Percentiles rank a stretch among this genome's conserved stretches.
Evolutionary conservation across 2,329 filamentous ascomycete genomes (phyloP).

Genomic region (Xylariaceae sp.): DNA sequence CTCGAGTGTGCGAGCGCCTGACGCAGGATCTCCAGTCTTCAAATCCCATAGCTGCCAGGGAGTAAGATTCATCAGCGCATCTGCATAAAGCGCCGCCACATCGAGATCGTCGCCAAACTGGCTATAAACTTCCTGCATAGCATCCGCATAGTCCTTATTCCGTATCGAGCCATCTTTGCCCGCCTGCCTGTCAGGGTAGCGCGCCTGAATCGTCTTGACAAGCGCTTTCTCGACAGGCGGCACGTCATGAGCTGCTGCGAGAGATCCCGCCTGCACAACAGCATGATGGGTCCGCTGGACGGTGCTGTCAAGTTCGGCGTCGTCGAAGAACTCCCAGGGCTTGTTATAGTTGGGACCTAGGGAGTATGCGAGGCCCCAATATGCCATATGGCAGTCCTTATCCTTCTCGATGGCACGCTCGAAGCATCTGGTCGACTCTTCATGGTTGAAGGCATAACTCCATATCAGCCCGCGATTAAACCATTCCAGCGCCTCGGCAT

Average conservation of each 20-base stretch:
- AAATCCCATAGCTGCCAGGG: conserved; percentile 64
- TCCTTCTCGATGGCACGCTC: conserved; percentile 55
- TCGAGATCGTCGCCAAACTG: conserved; percentile 56
- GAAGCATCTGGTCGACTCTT: conserved; percentile 64
- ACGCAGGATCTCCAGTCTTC: conserved; percentile 51
- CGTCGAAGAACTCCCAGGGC: conserved; percentile 68
- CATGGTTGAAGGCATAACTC: conserved; percentile 73
- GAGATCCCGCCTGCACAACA: conserved; percentile 39
- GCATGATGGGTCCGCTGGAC: conserved; percentile 47
- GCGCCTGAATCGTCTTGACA: conserved; percentile 55
- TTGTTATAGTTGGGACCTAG: conserved; percentile 75
- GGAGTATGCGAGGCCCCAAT: conserved; percentile 68
- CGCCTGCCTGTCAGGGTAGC: conserved; percentile 54
- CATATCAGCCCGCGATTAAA: conserved; percentile 70
- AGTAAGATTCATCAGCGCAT: conserved; percentile 61
- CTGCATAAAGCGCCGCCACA: conserved; percentile 59
- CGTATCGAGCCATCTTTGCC: conserved; percentile 48
- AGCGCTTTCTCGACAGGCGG: conserved; percentile 58
- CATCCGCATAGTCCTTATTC: conserved; percentile 58
- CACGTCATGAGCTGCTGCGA: conserved; percentile 34
- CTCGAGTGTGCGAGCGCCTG: conserved; percentile 54
- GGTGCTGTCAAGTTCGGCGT: conserved; percentile 51
- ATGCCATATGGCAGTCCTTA: conserved; percentile 54
- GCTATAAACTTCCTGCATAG: conserved; percentile 54
- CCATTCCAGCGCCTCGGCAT: conserved; percentile 56